Evolutionary conservation across 2,329 filamentous ascomycete genomes (phyloP).

Genomic region (Waltergamsia citrina): DNA sequence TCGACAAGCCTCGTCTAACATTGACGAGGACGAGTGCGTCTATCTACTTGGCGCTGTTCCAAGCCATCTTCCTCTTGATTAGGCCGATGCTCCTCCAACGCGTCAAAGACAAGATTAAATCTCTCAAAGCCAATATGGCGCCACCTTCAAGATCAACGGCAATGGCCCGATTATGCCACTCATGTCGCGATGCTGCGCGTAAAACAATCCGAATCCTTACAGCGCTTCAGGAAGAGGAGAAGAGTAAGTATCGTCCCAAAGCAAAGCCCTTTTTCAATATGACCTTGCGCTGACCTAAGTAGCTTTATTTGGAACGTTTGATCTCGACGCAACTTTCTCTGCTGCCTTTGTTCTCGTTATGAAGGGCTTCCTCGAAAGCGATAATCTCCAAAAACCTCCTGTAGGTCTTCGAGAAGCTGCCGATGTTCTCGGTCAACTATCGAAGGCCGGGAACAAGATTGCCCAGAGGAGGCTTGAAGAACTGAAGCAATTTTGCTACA

Average conservation of each 20-base stretch:
- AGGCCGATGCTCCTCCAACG: slow-evolving; percentile 15
- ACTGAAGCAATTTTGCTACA: slow-evolving; percentile 14
- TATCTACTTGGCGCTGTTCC: slow-evolving; percentile 15
- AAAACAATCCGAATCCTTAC: slow-evolving; percentile 15
- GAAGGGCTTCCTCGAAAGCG: slow-evolving; percentile 15
- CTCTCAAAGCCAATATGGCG: slow-evolving; percentile 5
- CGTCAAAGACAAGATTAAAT: slow-evolving; percentile 17
- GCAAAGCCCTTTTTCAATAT: slow-evolving; percentile 5
- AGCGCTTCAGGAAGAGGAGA: slow-evolving; percentile 10
- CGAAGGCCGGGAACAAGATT: slow-evolving; percentile 13
- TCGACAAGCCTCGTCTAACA: slow-evolving; percentile 9
- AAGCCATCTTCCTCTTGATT: slow-evolving; percentile 18
- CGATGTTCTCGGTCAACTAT: slow-evolving; percentile 13
- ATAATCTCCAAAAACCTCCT: slow-evolving; percentile 11
- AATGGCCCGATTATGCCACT: slow-evolving; percentile 11
- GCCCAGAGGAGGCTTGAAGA: slow-evolving; percentile 13
- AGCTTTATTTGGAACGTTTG: slow-evolving; percentile 17
- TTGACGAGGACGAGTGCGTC: slow-evolving; percentile 15
- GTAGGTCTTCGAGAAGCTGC: slow-evolving; percentile 12
- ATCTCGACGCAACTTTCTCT: slow-evolving; percentile 16
- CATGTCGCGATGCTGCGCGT: slow-evolving; percentile 15
- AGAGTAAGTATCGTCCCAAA: no score
- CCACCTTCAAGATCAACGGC: slow-evolving; percentile 8
- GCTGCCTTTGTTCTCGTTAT: slow-evolving; percentile 16
- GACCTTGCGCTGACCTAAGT: not conserved